Percentiles rank a stretch among this genome's conserved stretches.
Evolutionary conservation across 768 basidiomycete genomes (phyloP).

Genomic region (Phylloporus scabripes): DNA sequence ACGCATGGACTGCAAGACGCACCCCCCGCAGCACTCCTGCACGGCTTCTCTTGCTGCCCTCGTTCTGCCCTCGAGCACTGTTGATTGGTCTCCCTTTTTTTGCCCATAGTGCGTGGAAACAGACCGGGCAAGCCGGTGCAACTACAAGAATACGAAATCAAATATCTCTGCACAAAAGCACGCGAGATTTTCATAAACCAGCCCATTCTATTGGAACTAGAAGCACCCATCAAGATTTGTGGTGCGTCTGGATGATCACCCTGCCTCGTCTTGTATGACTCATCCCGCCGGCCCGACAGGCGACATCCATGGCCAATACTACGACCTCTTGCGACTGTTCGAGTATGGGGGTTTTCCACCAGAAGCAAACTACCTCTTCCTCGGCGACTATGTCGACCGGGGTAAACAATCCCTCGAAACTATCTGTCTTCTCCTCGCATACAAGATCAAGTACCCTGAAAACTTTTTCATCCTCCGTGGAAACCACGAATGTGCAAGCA

Average conservation of each 20-base stretch:
- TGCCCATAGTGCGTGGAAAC: conserved; percentile 82
- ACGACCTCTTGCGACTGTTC: conserved; percentile 95
- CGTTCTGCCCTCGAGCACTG: background rate
- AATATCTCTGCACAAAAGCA: conserved; percentile 97
- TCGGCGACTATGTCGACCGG: conserved; percentile 98
- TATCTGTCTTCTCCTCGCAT: conserved; percentile 97
- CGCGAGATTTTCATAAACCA: conserved; percentile 99
- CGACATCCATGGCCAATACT: conserved; percentile 99
- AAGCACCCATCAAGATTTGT: conserved; percentile 99
- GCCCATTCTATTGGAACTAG: conserved; percentile 94
- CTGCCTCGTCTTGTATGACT: conserved; percentile 16
- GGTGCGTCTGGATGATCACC: conserved; percentile 47
- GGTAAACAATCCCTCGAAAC: conserved; percentile 99
- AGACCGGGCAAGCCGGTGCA: conserved; percentile 98
- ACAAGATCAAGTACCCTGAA: conserved; percentile 99
- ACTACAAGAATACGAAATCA: conserved; percentile 98
- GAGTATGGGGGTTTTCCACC: conserved; percentile 99
- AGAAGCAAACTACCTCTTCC: conserved; percentile 99
- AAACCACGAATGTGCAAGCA: conserved; percentile 98
- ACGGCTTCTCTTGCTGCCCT: background rate
- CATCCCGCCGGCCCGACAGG: conserved; percentile 45
- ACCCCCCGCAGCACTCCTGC: background rate
- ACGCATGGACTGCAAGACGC: background rate
- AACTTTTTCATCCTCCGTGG: conserved; percentile 99
- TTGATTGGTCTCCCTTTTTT: conserved; percentile 16